phyloP scores from a whole-genome alignment of 495 filamentous ascomycete genomes.

The Aspergillus sparsus region DNA sequence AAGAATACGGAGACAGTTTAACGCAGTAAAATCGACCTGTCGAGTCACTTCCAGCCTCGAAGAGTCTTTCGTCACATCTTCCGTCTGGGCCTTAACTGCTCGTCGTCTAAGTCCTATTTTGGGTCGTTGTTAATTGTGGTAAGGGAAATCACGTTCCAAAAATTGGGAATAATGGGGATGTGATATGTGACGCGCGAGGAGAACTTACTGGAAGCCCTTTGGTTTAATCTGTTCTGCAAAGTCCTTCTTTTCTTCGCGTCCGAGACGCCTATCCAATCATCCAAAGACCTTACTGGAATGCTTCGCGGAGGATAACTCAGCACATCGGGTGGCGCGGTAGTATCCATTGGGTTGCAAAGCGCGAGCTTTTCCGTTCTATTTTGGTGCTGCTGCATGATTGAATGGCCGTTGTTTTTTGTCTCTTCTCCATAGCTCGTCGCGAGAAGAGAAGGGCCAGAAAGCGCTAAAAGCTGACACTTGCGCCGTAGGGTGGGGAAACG shows the following conservation, averaged over 20 bases:
- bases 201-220: slow-evolving; percentile 5
- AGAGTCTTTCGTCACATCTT: neutral
- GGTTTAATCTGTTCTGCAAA: slow-evolving; percentile 15
- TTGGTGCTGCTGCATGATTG: no score
- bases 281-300: neutral
- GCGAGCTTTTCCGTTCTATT: no score
- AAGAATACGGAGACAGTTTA: neutral
- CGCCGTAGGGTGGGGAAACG: no score
- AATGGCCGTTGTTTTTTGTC: no score
- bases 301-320: no score
- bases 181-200: neutral
- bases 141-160: no score
- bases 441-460: no score
- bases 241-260: slow-evolving; percentile 9
- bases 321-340: no score
- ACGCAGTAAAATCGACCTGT: neutral
- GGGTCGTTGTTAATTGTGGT: slow-evolving; percentile 6
- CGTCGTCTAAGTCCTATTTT: neutral
- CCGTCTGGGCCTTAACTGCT: neutral
- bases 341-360: no score
- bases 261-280: slow-evolving; percentile 12
- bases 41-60: neutral
- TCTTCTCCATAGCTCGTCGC: no score
- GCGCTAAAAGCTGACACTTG: no score
- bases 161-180: neutral